phyloP scores from a whole-genome alignment of 257 asterid genomes.

The Plantago elongata region DNA sequence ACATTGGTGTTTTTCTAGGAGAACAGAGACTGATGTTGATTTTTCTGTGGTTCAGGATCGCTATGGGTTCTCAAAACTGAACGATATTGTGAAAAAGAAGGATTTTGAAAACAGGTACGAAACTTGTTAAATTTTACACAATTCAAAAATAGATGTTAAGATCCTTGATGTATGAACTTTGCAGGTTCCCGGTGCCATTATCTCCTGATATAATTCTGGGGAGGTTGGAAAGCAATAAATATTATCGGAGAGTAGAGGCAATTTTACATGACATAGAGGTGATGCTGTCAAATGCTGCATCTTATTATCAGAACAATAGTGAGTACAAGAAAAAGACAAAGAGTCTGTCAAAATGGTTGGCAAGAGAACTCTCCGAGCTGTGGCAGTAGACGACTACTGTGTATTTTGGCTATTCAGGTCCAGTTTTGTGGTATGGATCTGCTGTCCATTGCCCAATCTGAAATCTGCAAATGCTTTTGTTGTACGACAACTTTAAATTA shows the following conservation, averaged over 20 bases:
- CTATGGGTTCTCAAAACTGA: slow-evolving; percentile 56
- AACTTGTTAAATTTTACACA: neutral
- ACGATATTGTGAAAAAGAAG: slow-evolving; percentile 52
- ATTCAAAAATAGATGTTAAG: slow-evolving; percentile 3
- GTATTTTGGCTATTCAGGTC: slow-evolving; percentile 14
- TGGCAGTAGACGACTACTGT: slow-evolving; percentile 18
- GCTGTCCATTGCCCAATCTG: neutral
- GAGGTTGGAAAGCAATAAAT: slow-evolving; percentile 55
- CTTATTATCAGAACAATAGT: slow-evolving; percentile 48
- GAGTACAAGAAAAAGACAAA: slow-evolving; percentile 52
- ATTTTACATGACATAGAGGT: slow-evolving; percentile 58
- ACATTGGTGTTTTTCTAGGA: no score
- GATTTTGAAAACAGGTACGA: slow-evolving; percentile 76
- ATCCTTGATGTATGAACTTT: slow-evolving; percentile 7
- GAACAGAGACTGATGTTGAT: neutral
- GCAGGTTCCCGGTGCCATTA: slow-evolving; percentile 90
- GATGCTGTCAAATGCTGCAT: slow-evolving; percentile 53
- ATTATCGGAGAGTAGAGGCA: slow-evolving; percentile 62
- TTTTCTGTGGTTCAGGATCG: slow-evolving; percentile 55
- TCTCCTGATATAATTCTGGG: slow-evolving; percentile 55
- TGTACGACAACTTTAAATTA: neutral
- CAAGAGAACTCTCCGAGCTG: slow-evolving; percentile 29
- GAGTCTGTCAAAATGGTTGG: slow-evolving; percentile 47
- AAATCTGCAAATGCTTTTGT: neutral
- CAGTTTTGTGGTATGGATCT: slow-evolving; percentile 26